Conservation (phyloP, 2,329 filamentous ascomycete species). For the Fusarium nelsonii region DNA sequence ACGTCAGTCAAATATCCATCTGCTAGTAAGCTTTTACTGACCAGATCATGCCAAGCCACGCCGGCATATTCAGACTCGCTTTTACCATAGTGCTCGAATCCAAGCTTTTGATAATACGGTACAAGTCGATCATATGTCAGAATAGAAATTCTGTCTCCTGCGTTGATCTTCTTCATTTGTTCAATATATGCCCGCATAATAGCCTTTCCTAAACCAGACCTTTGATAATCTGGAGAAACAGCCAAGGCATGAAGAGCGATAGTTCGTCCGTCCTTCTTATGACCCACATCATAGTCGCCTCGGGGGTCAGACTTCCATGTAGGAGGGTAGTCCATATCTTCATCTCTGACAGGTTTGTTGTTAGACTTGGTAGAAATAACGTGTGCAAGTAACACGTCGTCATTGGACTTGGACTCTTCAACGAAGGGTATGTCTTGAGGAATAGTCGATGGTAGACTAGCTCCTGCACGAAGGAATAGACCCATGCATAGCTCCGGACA, state of each 20-base stretch:
- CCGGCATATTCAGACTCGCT: constrained; percentile 50
- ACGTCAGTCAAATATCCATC: not conserved
- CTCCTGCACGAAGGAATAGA: constrained; percentile 35
- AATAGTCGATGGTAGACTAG: constrained; percentile 6
- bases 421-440: constrained; percentile 27
- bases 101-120: constrained; percentile 49
- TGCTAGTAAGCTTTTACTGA: constrained; percentile 9
- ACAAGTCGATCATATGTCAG: constrained; percentile 50
- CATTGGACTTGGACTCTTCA: not conserved
- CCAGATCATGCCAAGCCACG: constrained; percentile 50
- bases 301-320: constrained; percentile 43
- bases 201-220: constrained; percentile 46
- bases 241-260: constrained; percentile 50
- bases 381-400: constrained; percentile 46
- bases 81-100: constrained; percentile 50
- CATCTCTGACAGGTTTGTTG: constrained; percentile 39
- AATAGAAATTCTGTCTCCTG: constrained; percentile 48
- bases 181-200: constrained; percentile 44
- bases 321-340: constrained; percentile 47
- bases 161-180: constrained; percentile 30
- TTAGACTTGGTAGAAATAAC: constrained; percentile 47
- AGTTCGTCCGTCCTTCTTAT: constrained; percentile 44
- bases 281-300: constrained; percentile 34
- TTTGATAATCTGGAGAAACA: constrained; percentile 45
- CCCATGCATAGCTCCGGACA: constrained; percentile 49